Evolutionary conservation across 805 yeast species (phyloP).

Genomic region (Saccharomycopsis sp.): DNA sequence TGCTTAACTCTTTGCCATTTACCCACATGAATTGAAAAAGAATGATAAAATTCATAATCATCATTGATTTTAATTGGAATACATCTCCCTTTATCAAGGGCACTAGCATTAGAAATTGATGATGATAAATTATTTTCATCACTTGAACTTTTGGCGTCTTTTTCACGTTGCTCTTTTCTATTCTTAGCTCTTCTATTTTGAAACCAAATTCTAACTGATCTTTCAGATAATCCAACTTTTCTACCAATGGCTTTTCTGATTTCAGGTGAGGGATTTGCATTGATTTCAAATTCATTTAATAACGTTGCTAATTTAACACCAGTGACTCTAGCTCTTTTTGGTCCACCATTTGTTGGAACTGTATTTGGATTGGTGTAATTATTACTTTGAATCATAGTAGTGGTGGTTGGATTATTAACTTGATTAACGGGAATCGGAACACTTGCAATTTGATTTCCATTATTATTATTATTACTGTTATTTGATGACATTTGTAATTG

Average conservation of each 20-base stretch:
- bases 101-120: background rate
- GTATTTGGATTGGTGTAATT: no score
- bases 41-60: constrained; percentile 58
- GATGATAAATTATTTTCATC: background rate
- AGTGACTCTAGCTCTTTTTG: constrained; percentile 59
- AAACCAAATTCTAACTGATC: constrained; percentile 88
- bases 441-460: background rate
- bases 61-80: constrained; percentile 51
- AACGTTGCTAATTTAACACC: constrained; percentile 68
- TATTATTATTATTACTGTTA: no score
- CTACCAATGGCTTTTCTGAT: constrained; percentile 59
- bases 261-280: constrained; percentile 69
- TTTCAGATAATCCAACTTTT: constrained; percentile 71
- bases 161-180: constrained; percentile 47
- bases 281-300: constrained; percentile 55
- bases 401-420: background rate
- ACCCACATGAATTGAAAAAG: constrained; percentile 62
- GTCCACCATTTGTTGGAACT: background rate
- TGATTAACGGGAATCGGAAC: background rate
- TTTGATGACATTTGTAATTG: no score
- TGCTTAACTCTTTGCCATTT: constrained; percentile 71
- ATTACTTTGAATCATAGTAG: background rate
- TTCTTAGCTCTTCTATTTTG: constrained; percentile 79
- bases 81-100: constrained; percentile 21
- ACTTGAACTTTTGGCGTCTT: constrained; percentile 21